Evolutionary conservation across 2,329 filamentous ascomycete species (phyloP), one percentile per base, ranked within the genome.

Genomic region (Phialophora macrospora): DNA sequence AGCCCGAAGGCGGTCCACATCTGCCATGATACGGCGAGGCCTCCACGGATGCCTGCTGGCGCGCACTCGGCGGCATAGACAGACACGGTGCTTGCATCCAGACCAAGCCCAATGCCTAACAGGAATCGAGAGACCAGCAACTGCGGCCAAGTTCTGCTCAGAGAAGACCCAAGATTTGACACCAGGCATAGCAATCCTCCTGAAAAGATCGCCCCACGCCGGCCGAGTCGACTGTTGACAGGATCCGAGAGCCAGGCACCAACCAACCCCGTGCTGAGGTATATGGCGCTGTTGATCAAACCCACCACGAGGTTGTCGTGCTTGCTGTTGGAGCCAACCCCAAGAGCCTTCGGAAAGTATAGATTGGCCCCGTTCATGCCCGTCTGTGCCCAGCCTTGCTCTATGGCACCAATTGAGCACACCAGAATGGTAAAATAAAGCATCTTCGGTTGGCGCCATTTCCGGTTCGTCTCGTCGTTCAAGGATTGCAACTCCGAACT

Each of bases 221-320:
- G 86, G 9, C 90, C 90, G 66, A 92, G 88, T 67, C 74, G 79
- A 62, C 87, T 84, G 76, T 92, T 92, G 77, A 92, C 83, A 0
- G 90, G 89, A 32, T 88, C 88, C 0, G 87, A 88, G 12, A 89
- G 75, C 88, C 88, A 90, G 73, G 86, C 88, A 5, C 87, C 87
- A 69, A 80, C 82, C 60, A 79, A 77, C 4, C 80, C 79, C 69
- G 77, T 77, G 41, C 82, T 83, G 61, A 87, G 78, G 61, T 88
- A 85, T 0, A 83, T 83, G 44, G 80, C 86, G 30, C 70, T 65
- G 67, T 92, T 92, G 67, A 92, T 80, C 1, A 90, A 76, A 52
- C 90, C 90, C 20, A 90, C 80, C 48, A 90, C 78, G 79, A 85
- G 86, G 26, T 79, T 79, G 71, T 87, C 82, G 51, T 76, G 76